These are phyloP conservation scores for Rhynchospora tenuis DNA, from an alignment of 176 grass and related monocot species.

Conservation along the genomic window DNA sequence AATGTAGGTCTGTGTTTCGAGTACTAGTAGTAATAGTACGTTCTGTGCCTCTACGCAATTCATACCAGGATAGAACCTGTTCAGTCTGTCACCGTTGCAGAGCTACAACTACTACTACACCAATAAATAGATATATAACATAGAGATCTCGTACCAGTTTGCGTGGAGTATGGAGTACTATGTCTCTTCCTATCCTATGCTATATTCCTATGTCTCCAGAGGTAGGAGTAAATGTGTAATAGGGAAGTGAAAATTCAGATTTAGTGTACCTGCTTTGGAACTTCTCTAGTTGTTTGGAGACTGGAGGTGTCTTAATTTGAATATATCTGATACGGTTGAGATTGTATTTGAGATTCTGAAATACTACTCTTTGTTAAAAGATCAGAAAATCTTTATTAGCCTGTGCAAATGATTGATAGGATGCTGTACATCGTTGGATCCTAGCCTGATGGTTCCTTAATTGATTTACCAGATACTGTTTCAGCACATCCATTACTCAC, in stretches of 20 bases:
- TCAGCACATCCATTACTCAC: too few relatives aligned
- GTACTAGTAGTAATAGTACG: neutral
- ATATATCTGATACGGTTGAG: too few relatives aligned
- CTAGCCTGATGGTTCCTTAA: too few relatives aligned
- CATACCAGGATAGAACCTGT: slow-evolving; percentile 23
- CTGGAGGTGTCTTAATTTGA: neutral
- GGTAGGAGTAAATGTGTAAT: neutral
- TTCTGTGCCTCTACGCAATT: neutral
- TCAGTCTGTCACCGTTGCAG: neutral
- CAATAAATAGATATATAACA: neutral
- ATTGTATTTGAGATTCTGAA: neutral
- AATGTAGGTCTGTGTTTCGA: neutral
- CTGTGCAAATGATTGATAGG: too few relatives aligned
- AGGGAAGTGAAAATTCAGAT: neutral
- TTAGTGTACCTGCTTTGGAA: neutral
- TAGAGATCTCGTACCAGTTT: slow-evolving; percentile 10
- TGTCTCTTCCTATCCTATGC: neutral
- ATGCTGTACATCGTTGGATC: too few relatives aligned
- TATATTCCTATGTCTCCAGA: neutral
- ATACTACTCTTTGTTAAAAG: neutral
- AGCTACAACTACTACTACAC: neutral
- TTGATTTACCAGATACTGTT: too few relatives aligned
- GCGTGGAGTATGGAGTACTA: slow-evolving; percentile 9
- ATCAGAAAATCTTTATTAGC: too few relatives aligned
- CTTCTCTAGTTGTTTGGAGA: neutral